phyloP scores from a whole-genome alignment of 257 asterid genomes.

The Salvia splendens region DNA sequence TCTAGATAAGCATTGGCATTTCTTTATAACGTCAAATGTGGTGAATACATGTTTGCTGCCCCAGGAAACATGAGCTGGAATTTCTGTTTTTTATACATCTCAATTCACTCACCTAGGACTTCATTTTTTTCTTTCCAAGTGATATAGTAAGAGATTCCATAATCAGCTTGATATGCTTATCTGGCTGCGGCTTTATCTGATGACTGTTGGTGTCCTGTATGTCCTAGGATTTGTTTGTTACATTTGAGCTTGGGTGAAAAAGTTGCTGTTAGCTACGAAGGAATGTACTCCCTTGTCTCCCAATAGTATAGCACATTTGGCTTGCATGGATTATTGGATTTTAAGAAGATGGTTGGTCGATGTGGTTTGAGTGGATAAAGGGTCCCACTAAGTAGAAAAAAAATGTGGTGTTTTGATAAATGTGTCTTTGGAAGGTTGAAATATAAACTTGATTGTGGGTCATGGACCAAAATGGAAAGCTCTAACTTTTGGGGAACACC shows the following conservation, averaged over 20 bases:
- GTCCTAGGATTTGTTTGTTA: conserved; percentile 1
- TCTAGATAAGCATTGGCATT: conserved; percentile 26
- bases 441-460: too few species aligned
- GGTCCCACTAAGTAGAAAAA: too few species aligned
- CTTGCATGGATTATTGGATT: too few species aligned
- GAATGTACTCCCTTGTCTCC: neutral
- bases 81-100: conserved; percentile 12
- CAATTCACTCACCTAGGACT: conserved; percentile 14
- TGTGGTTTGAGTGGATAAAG: too few species aligned
- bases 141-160: conserved; percentile 1
- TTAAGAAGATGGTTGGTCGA: too few species aligned
- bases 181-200: conserved; percentile 8
- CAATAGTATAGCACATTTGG: too few species aligned
- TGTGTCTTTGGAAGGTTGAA: too few species aligned
- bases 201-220: neutral
- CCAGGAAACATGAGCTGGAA: conserved; percentile 5
- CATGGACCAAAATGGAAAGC: too few species aligned
- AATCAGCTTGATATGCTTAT: neutral
- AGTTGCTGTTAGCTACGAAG: conserved; percentile 12
- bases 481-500: too few species aligned
- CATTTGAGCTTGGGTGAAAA: neutral
- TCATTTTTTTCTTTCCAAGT: neutral
- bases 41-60: conserved; percentile 18
- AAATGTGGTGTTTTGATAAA: too few species aligned
- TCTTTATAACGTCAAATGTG: conserved; percentile 25